Conservation (phyloP, 768 basidiomycete species). For the Auricularia sp. region DNA sequence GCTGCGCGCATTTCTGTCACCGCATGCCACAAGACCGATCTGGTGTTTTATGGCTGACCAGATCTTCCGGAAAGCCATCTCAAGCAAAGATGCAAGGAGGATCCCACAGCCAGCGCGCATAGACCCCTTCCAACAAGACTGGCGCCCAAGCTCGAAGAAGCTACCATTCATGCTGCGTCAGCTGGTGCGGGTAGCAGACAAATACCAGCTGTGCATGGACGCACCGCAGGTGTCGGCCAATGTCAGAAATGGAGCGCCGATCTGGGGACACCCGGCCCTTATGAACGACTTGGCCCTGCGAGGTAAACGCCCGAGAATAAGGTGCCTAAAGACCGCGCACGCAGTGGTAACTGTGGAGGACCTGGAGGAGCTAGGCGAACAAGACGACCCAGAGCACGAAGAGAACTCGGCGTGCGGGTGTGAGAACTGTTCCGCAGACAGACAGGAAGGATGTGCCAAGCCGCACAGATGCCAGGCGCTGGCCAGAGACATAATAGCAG, state of each 20-base stretch:
- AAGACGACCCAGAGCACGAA: neutral
- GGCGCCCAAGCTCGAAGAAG: neutral
- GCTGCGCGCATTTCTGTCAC: slow-evolving; percentile 13
- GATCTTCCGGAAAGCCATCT: neutral
- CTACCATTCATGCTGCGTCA: neutral
- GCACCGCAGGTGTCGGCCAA: neutral
- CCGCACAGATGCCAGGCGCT: neutral
- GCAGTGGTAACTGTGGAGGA: neutral
- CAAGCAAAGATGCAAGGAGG: neutral
- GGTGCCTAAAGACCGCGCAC: neutral
- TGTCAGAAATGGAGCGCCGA: neutral
- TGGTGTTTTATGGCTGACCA: slow-evolving; percentile 22
- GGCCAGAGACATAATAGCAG: neutral
- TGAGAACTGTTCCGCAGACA: neutral
- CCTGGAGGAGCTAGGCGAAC: neutral
- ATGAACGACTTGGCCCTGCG: neutral
- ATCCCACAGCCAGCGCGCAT: neutral
- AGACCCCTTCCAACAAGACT: neutral
- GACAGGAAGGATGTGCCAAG: neutral
- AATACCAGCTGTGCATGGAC: neutral
- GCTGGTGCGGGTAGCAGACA: neutral
- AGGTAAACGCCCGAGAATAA: neutral
- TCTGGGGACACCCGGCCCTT: neutral
- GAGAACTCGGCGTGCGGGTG: neutral
- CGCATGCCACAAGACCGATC: slow-evolving; percentile 10